Base-by-base conservation (phyloP, 768 basidiomycete genomes). In the Epithele typhae region DNA sequence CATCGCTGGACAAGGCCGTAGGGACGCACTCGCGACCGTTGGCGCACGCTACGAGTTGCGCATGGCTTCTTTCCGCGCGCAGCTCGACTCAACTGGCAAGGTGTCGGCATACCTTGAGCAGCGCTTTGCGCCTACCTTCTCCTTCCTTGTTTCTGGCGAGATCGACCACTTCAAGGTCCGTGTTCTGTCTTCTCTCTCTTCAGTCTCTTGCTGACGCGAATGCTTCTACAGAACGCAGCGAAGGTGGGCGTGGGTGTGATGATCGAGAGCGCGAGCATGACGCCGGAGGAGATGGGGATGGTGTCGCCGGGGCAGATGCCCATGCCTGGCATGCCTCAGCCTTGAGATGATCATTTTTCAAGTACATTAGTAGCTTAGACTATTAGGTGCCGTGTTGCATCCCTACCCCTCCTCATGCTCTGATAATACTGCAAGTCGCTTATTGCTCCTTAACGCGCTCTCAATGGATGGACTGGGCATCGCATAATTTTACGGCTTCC, bases 31-130 rank as follows among this genome's bases (percentile, higher is more conserved):
- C 40, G 91, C 95, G 21, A 96, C 94, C 2, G 69, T 97, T 10
- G 96, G 93, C 27, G 93, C 92, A 49, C 97, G 96, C 71, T 99
- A 94, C 63, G 95, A 97, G 63, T 84, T 98, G 56, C 81, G 96
- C 45, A 79, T 90, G 76, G 78, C 94, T 15, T 90, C 90, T 3
- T 97, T 97, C 77, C 77, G 93, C 56, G 94, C 93, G 39, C 95
- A 98, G 66, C 54, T 97, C 19, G 96, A 98, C 62, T 92, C 89
- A 43, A 87, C 86, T 22, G 94, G 95, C 37, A 99, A 98, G 68
- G 89, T 98, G 23, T 88, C 91, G 38, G 93, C 94, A 52, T 67
- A 94, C 59, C 80, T 98, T 18, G 96, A 99, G 68, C 95, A 98
- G 68, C 81, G 93, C 44, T 92, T 98, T 65, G 90, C 91, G 11